These are phyloP conservation scores for Flueggea neowawraea DNA, from an alignment of 441 rosid species.

Conservation along the genomic window DNA sequence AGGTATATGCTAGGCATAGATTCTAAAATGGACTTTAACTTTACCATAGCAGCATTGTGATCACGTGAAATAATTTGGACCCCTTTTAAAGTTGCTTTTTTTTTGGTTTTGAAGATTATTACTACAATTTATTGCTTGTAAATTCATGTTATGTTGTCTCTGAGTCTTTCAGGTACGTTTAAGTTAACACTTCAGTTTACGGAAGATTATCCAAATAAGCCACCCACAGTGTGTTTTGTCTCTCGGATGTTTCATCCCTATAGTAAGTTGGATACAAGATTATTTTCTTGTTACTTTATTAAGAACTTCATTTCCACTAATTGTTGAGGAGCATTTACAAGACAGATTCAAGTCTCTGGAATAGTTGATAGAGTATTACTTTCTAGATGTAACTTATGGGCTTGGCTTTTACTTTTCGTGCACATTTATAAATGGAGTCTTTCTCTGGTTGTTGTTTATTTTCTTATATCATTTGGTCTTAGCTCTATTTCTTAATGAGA, in stretches of 20 bases:
- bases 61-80: neutral
- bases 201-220: slow-evolving; percentile 78
- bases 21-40: too few relatives aligned
- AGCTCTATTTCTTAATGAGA: neutral
- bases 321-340: neutral
- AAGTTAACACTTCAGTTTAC: slow-evolving; percentile 65
- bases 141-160: neutral
- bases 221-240: slow-evolving; percentile 70
- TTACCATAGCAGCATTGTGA: too few relatives aligned
- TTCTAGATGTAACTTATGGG: too few relatives aligned
- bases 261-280: slow-evolving; percentile 34
- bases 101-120: neutral
- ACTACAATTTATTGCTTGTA: neutral
- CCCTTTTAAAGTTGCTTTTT: neutral
- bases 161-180: slow-evolving; percentile 56
- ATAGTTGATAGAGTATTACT: too few relatives aligned
- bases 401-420: too few relatives aligned
- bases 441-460: neutral
- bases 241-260: slow-evolving; percentile 81
- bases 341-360: too few relatives aligned
- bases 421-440: neutral
- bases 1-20: too few relatives aligned
- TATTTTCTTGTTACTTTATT: neutral
- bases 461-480: neutral
- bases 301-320: neutral